phyloP scores from a whole-genome alignment of 2,329 filamentous ascomycete genomes.

The Coniella vitis region DNA sequence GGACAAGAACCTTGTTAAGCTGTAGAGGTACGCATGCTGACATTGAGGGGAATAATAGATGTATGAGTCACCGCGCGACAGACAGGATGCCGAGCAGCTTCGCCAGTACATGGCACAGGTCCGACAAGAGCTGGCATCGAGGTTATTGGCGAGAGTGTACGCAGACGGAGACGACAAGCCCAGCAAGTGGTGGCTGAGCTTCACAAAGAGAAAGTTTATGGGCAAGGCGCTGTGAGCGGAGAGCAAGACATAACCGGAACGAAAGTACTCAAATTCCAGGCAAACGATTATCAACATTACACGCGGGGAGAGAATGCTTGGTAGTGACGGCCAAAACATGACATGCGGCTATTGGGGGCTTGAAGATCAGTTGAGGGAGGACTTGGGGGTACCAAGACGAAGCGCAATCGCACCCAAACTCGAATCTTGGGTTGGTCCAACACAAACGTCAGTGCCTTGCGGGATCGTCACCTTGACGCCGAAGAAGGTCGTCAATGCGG shows the following conservation, averaged over 20 bases:
- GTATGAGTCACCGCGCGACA: constrained; percentile 80
- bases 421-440: no score
- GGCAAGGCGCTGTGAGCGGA: constrained; percentile 68
- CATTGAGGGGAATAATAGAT: constrained; percentile 43
- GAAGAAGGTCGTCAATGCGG: no score
- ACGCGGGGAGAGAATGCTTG: background rate
- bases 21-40: background rate
- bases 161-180: constrained; percentile 65
- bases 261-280: no score
- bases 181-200: constrained; percentile 95
- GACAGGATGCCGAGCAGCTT: constrained; percentile 83
- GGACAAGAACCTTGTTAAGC: no score
- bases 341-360: no score
- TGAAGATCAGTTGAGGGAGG: no score
- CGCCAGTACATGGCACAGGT: constrained; percentile 89
- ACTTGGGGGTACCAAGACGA: background rate
- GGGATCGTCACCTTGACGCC: no score
- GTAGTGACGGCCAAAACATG: no score
- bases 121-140: constrained; percentile 78
- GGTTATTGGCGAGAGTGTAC: constrained; percentile 82
- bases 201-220: constrained; percentile 99
- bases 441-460: no score
- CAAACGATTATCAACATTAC: no score
- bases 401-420: no score
- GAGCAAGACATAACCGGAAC: no score